Evolutionary conservation across 1,284 basidiomycete species (phyloP), one percentile per base, ranked within the genome.

Genomic region (Wolfiporia cocos): DNA sequence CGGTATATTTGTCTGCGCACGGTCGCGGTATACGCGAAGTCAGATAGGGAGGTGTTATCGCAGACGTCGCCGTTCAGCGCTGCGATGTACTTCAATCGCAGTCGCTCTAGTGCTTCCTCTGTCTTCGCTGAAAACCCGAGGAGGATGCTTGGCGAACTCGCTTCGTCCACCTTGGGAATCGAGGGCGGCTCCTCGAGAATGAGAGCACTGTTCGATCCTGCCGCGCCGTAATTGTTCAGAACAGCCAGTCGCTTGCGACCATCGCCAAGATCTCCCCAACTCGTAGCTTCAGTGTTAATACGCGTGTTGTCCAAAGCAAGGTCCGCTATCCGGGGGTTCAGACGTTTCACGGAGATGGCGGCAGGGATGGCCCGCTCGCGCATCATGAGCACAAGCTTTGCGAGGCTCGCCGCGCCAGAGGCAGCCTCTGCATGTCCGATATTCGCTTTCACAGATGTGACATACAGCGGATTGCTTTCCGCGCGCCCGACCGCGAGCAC

Each of bases 371-470:
- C 51, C 9, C 61, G 58, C 34, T 81, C 66, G 22, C 63, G 67
- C 32, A 87, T 51, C 84, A 86, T 86, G 34, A 86, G 61, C 21
- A 87, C 57, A 29, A 86, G 63, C 50, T 87, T 87, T 14, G 78
- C 81, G 3, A 87, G 69, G 15, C 81, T 75, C 7, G 79, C 78
- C 5, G 78, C 74, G 1, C 84, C 85, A 17, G 81, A 85, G 6
- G 85, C 84, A 1, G 84, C 81, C 54, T 86, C 85, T 3, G 82
- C 63, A 53, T 87, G 84, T 0, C 85, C 84, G 23, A 86, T 74
- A 53, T 84, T 86, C 11, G 73, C 79, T 49, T 86, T 87, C 49
- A 86, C 63, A 1, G 78, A 81, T 7, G 78, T 80, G 24, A 86
- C 60, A 48, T 82, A 73, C 17, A 87, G 70, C 7, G 74, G 73